Conservation (phyloP, 169 alveolate genomes). For the Plasmodium adleri region DNA sequence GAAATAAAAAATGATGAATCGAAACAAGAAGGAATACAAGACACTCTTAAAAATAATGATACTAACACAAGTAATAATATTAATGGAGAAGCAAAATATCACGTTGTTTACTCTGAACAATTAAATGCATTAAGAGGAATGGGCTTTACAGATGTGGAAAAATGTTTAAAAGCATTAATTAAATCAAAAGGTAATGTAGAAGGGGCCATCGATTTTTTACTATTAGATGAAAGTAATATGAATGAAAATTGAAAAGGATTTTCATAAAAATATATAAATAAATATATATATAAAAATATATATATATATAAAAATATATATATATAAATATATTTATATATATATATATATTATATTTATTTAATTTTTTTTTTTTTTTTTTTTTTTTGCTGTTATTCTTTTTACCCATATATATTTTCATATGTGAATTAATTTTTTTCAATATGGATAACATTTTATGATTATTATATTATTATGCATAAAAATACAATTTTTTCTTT, state of each 20-base stretch:
- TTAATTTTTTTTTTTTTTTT: too few relatives aligned
- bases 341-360: too few relatives aligned
- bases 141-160: slow-evolving; percentile 88
- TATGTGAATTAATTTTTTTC: too few relatives aligned
- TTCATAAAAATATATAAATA: background rate
- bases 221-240: slow-evolving; percentile 77
- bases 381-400: too few relatives aligned
- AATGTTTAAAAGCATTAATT: slow-evolving; percentile 86
- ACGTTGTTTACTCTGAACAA: slow-evolving; percentile 73
- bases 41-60: background rate
- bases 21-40: too few relatives aligned
- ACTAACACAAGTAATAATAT: slow-evolving; percentile 20
- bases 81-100: slow-evolving; percentile 10
- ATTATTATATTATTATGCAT: too few relatives aligned
- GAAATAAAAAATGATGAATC: background rate
- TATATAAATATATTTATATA: too few relatives aligned
- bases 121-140: slow-evolving; percentile 83
- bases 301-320: too few relatives aligned
- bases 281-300: too few relatives aligned
- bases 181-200: slow-evolving; percentile 88
- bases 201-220: slow-evolving; percentile 84
- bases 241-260: slow-evolving; percentile 21
- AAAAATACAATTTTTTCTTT: too few relatives aligned
- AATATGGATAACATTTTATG: too few relatives aligned
- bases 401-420: too few relatives aligned